Conservation (phyloP, 768 basidiomycete species). For the Psilocybe azurescens region DNA sequence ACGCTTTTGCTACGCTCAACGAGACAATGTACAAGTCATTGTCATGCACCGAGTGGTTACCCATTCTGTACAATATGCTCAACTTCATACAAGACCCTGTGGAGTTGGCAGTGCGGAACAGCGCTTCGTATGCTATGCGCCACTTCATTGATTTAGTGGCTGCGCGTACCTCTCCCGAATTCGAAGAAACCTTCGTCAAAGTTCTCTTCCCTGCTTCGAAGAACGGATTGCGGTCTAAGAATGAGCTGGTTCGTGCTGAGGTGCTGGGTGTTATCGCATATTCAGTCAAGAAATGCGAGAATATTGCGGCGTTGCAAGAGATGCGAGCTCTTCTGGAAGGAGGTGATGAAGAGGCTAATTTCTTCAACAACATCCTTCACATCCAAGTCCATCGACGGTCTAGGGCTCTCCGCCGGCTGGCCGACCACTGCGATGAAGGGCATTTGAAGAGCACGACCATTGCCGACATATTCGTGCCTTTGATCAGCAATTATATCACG, state of each 20-base stretch:
- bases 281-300: constrained; percentile 68
- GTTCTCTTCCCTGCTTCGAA: constrained; percentile 80
- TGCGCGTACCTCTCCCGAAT: constrained; percentile 43
- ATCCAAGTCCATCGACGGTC: constrained; percentile 91
- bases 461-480: constrained; percentile 84
- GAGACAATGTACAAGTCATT: constrained; percentile 61
- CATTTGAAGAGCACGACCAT: constrained; percentile 72
- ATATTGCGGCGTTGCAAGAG: constrained; percentile 69
- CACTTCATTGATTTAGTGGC: constrained; percentile 75
- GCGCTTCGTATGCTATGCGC: constrained; percentile 75
- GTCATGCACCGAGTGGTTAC: constrained; percentile 72
- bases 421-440: constrained; percentile 73
- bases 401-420: constrained; percentile 84
- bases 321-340: constrained; percentile 81
- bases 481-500: constrained; percentile 81
- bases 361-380: constrained; percentile 96
- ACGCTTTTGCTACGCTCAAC: constrained; percentile 77
- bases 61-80: constrained; percentile 82
- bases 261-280: constrained; percentile 79
- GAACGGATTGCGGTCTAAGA: constrained; percentile 77
- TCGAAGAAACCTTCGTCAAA: constrained; percentile 61
- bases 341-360: constrained; percentile 93
- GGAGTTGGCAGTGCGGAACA: constrained; percentile 86
- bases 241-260: constrained; percentile 88
- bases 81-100: constrained; percentile 88